Evolutionary conservation across 352 stramenopile genomes (phyloP), one percentile per base, ranked within the genome.

Genomic region (Pythium volutum): DNA sequence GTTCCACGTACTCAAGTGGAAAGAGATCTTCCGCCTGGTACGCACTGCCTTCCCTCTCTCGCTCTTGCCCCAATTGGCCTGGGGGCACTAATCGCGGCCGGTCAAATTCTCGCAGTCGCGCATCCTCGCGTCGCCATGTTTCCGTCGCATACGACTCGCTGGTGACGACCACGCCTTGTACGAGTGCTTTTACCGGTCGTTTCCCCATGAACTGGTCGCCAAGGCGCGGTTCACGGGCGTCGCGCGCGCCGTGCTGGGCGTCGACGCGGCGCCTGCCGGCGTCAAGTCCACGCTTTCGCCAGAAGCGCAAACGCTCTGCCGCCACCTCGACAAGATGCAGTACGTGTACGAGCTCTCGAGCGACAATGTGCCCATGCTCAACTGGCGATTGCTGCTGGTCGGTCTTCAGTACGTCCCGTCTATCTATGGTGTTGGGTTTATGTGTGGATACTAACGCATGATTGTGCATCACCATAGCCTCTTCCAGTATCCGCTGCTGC

Each of bases 151-250:
- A 18, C 76, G 74, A 5, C 52, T 91, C 26, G 79, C 75, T 18
- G 83, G 83, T 1, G 67, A 88, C 55, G 79, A 87, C 29, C 79
- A 74, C 22, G 67, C 77, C 50, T 65, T 93, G 10, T 93, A 87
- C 51, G 81, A 93, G 64, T 69, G 62, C 54, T 90, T 88, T 34
- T 80, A 81, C 51, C 79, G 81, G 27, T 78, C 83, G 16, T 91
- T 91, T 48, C 81, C 81, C 3, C 79, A 88, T 27, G 69, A 86
- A 9, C 65, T 84, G 50, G 81, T 89, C 20, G 76, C 83, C 3
- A 90, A 91, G 60, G 69, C 81, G 20, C 77, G 83, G 7, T 87
- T 93, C 52, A 64, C 67, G 22, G 84, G 81, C 52, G 79, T 93
- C n/a, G 49, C 85, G 16, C 76, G 81, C n/a, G 66, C 64, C 45